These are phyloP conservation scores for Chlamydomonas applanata DNA, from an alignment of 139 green algal genomes.

Conservation along the genomic window DNA sequence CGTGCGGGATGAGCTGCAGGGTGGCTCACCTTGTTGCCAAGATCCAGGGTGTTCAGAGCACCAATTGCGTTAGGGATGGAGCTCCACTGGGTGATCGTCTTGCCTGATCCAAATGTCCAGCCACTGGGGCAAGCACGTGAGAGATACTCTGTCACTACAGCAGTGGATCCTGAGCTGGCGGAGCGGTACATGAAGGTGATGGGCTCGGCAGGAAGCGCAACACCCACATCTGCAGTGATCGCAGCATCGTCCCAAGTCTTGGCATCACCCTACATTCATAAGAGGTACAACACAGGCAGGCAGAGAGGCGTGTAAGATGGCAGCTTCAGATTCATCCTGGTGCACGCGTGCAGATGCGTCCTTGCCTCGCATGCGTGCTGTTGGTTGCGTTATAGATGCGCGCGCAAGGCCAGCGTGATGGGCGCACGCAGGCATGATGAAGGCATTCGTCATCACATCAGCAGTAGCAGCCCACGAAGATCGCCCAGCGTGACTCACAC, in stretches of 20 bases:
- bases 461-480: too few relatives aligned
- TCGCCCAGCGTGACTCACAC: slow-evolving; percentile 12
- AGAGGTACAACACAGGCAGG: too few relatives aligned
- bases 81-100: slow-evolving; percentile 9
- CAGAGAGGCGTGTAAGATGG: too few relatives aligned
- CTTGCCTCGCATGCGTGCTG: too few relatives aligned
- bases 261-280: slow-evolving; percentile 15
- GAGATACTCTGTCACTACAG: slow-evolving; percentile 37
- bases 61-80: slow-evolving; percentile 10
- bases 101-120: slow-evolving; percentile 35
- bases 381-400: too few relatives aligned
- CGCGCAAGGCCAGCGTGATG: neutral
- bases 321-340: too few relatives aligned
- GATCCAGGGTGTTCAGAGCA: slow-evolving; percentile 12
- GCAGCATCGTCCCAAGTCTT: slow-evolving; percentile 20
- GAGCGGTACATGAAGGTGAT: slow-evolving; percentile 27
- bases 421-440: too few relatives aligned
- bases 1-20: too few relatives aligned
- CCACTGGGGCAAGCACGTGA: neutral
- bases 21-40: neutral
- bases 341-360: too few relatives aligned
- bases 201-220: slow-evolving; percentile 8
- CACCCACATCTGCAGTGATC: slow-evolving; percentile 19
- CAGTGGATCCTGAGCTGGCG: slow-evolving; percentile 25
- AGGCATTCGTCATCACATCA: too few relatives aligned